Evolutionary conservation across 371 early-diverging fungal species (phyloP).

Genomic region (Thermomucor indicae-seudaticae): DNA sequence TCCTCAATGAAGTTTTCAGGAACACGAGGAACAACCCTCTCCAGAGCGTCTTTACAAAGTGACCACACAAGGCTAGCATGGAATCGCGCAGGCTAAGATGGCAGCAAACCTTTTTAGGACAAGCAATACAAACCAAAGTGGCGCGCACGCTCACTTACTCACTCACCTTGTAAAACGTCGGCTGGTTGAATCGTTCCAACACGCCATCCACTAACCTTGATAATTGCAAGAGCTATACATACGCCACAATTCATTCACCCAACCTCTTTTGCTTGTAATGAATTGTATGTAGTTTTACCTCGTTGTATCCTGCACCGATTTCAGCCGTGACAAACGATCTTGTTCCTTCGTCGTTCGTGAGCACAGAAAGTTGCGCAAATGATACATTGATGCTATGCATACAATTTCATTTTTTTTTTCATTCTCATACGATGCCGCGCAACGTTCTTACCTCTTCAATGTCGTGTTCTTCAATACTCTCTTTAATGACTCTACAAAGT

Average conservation of each 20-base stretch:
- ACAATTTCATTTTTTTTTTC: background rate
- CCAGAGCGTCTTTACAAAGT: constrained; percentile 1
- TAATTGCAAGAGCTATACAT: background rate
- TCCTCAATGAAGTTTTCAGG: constrained; percentile 12
- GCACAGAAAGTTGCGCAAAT: constrained; percentile 30
- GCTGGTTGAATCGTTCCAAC: constrained; percentile 16
- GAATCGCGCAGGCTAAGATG: constrained; percentile 37
- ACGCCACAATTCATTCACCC: background rate
- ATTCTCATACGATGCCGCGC: background rate
- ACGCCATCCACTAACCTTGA: constrained; percentile 20
- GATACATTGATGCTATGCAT: constrained; percentile 17
- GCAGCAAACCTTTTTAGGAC: background rate
- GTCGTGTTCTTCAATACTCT: background rate
- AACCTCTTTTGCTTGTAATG: background rate
- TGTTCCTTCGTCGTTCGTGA: constrained; percentile 41
- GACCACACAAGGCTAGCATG: constrained; percentile 47
- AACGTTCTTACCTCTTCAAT: background rate
- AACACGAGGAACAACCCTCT: constrained; percentile 10
- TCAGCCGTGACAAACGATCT: constrained; percentile 41
- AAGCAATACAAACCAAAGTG: background rate
- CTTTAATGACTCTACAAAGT: constrained; percentile 13
- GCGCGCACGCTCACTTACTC: background rate
- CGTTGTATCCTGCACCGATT: constrained; percentile 39
- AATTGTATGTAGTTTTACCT: constrained; percentile 22
- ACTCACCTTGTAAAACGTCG: constrained; percentile 32